phyloP scores from a whole-genome alignment of 2,329 filamentous ascomycete species.

The Alternaria longipes region DNA sequence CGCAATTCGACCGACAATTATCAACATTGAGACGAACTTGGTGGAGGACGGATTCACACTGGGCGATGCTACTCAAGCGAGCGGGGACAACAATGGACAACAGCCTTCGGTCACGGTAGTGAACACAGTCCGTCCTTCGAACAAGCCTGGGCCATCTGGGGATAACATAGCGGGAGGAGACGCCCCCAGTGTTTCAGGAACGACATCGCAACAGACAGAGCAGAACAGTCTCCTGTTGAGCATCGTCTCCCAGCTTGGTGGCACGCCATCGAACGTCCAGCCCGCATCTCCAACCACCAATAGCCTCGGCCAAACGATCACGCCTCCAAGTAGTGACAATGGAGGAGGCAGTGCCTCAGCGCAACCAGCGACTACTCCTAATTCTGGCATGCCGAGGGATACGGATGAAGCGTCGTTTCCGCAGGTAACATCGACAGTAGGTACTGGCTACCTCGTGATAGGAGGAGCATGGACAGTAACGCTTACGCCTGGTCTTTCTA shows the following conservation, averaged over 20 bases:
- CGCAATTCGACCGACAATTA: conserved; percentile 27
- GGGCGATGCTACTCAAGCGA: background rate
- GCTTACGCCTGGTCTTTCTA: conserved; percentile 41
- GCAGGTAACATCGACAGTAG: conserved; percentile 10
- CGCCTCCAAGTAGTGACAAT: background rate
- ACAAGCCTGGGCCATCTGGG: background rate
- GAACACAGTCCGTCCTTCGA: background rate
- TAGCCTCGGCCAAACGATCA: background rate
- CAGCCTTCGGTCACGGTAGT: background rate
- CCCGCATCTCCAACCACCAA: background rate
- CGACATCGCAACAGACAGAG: conserved; percentile 10
- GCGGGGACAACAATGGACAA: background rate
- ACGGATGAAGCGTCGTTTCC: background rate
- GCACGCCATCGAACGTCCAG: conserved; percentile 17
- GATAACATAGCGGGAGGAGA: background rate
- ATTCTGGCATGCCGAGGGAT: background rate
- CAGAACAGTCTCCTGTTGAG: conserved; percentile 25
- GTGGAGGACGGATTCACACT: background rate
- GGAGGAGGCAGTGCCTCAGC: background rate
- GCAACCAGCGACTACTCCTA: conserved; percentile 5
- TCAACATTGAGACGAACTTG: conserved; percentile 26
- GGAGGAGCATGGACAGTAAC: conserved; percentile 32
- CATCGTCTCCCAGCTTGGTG: conserved; percentile 29
- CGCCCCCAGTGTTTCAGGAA: background rate
- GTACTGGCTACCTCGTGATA: conserved; percentile 23